phyloP scores from a whole-genome alignment of 2,329 filamentous ascomycete species.

The Epichloe elymi region DNA sequence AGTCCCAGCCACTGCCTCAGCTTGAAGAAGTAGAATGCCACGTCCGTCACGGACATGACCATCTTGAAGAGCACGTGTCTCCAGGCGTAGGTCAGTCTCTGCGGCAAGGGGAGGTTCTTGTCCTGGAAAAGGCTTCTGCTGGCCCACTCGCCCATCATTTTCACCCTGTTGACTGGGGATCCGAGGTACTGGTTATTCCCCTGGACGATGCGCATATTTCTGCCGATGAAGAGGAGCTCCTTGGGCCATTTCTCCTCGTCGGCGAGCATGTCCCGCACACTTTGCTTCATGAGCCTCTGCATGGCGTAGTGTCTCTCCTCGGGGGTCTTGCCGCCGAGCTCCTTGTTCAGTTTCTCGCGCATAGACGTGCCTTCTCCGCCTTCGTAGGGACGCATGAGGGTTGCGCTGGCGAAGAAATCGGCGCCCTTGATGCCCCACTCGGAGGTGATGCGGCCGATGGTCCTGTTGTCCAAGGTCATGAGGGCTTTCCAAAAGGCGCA shows the following conservation, averaged over 20 bases:
- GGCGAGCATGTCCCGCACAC: constrained; percentile 53
- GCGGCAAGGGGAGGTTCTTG: constrained; percentile 44
- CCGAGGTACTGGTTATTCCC: constrained; percentile 87
- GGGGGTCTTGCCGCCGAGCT: constrained; percentile 39
- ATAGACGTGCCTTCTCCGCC: constrained; percentile 59
- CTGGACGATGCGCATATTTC: constrained; percentile 87
- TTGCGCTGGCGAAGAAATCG: constrained; percentile 85
- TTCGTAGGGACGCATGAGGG: constrained; percentile 78
- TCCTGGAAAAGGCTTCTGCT: constrained; percentile 70
- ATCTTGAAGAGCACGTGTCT: constrained; percentile 70
- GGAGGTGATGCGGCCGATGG: constrained; percentile 56
- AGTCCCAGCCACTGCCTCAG: constrained; percentile 62
- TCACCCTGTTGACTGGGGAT: constrained; percentile 80
- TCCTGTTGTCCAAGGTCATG: constrained; percentile 82
- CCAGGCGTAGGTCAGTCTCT: constrained; percentile 57
- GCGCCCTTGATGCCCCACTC: constrained; percentile 81
- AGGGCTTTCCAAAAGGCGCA: constrained; percentile 85
- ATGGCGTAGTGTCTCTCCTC: constrained; percentile 77
- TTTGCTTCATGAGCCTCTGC: constrained; percentile 72
- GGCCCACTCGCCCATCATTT: constrained; percentile 88
- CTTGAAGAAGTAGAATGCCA: constrained; percentile 73
- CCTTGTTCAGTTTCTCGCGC: constrained; percentile 50
- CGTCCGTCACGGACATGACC: constrained; percentile 62
- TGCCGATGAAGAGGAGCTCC: constrained; percentile 82
- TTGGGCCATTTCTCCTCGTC: constrained; percentile 84